Percentiles rank a stretch among this genome's conserved stretches.
Evolutionary conservation across 2,329 filamentous ascomycete genomes (phyloP).

Genomic region (Hymenoscyphus scutula): DNA sequence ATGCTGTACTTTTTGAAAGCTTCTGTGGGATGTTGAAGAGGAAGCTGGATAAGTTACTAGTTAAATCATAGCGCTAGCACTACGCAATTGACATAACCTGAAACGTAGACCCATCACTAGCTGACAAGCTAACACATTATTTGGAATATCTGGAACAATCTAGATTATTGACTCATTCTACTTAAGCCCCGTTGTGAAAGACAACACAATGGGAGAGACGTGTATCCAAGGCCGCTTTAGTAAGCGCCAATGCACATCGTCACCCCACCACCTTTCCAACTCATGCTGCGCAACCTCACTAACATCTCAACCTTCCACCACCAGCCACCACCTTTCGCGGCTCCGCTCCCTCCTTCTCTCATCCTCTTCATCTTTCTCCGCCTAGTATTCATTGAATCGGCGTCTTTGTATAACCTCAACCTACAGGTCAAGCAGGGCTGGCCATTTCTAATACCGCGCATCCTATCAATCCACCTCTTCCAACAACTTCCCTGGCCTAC

Average conservation of each 20-base stretch:
- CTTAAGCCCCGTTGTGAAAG: no score
- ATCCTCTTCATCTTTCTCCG: background rate
- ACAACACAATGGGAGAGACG: no score
- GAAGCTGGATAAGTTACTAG: slow-evolving; percentile 37
- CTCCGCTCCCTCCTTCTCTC: background rate
- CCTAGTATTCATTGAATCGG: background rate
- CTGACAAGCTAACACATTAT: no score
- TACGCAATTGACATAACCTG: no score
- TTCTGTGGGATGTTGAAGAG: slow-evolving; percentile 77
- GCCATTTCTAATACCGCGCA: background rate
- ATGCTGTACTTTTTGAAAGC: slow-evolving; percentile 77
- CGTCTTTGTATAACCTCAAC: background rate
- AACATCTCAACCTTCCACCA: background rate
- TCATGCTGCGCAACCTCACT: no score
- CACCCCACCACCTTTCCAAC: no score
- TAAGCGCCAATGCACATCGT: no score
- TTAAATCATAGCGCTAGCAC: background rate
- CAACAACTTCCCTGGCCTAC: background rate
- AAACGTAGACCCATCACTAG: no score
- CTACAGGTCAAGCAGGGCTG: background rate
- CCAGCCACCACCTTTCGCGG: background rate
- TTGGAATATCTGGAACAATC: no score
- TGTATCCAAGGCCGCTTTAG: no score
- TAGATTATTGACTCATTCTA: no score
- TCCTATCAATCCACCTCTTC: background rate